Evolutionary conservation across 2,329 filamentous ascomycete genomes (phyloP), one percentile per base, ranked within the genome.

Genomic region (Aureobasidium musti): DNA sequence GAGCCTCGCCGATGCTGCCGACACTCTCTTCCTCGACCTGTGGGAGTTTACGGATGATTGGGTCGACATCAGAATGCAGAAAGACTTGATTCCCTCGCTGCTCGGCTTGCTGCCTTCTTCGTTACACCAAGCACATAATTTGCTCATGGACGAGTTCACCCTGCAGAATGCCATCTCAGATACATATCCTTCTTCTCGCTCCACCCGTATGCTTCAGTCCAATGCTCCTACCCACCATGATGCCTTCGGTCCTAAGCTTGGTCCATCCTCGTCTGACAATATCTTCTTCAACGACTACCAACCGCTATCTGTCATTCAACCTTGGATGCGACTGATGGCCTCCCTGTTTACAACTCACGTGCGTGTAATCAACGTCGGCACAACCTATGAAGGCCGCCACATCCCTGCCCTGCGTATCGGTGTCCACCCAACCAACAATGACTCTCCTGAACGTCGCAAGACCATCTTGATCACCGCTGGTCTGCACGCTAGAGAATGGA

Each of bases 401-500:
- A 97, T 99, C 66, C 86, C 87, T 13, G 94, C 89, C 1, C 81
- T 99, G 26, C 88, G 90, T 68, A 84, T 98, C 4, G 91, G 93
- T 21, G 84, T 85, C 1, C 80, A 83, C 66, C 79, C 83, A 73
- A 81, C 82, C 41, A 82, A 82, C 74, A 72, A 81, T 53, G 73
- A 81, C 64, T 73, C 83, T 33, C 77, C 83, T 7, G 72, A 79
- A 2, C 73, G 74, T 14, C 86, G 91, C 59, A 91, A 91, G 76
- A 94, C 91, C 0, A 87, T 97, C 66, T 81, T 97, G 60, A 82
- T 99, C 23, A 88, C 88, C 4, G 95, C 92, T 64, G 94, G 94
- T 57, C 83, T 91, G n/a, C 95, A 98, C 77, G 94, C 93, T 3
- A 87, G 95, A 43, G 95, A 99, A 81, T 99, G 95, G 95, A 96